Base-by-base conservation (phyloP, 257 asterid genomes). In the Asclepias syriaca region DNA sequence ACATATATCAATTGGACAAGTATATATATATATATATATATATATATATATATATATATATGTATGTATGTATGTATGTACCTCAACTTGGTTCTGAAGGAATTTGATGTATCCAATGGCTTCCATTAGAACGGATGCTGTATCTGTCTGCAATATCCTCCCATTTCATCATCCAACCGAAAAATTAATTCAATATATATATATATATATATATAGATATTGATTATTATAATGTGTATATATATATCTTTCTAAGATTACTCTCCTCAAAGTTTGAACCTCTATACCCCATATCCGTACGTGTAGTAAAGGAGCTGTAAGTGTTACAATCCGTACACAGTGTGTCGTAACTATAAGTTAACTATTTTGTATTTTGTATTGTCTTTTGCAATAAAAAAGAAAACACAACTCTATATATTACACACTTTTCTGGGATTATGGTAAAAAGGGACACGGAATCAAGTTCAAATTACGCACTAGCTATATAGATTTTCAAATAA, bases 71-170 rank as follows among this genome's bases (percentile, higher is more conserved):
- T 69, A 5, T 13, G 34, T 29, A 11, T 1, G 19, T 84, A 90
- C 98, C 97, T 92, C 97, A 46, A 92, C 96, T 88, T 90, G 97
- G 77, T 40, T 78, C 66, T 92, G 97, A 70, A 92, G 88, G 83
- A 92, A 92, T 87, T 92, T 92, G 88, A 92, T 92, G 56, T 90
- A 92, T 66, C 98, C 98, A 71, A 88, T 90, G 81, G 98, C 96
- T 86, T 90, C 97, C 98, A 92, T 90, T 22, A 92, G 89, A 78
- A 92, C 98, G 70, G 98, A 90, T 74, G 98, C 97, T 74, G 98
- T 92, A 84, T 92, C 98, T 72, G 98, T 92, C 98, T 92, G 91
- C 76, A 84, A 79, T 80, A 80, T 82, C 80, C 78, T 59, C 86
- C 77, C 37, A 19, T 4, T 18, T 8, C 65, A 59, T 5, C n/a